These are phyloP conservation scores for Ceratobasidium sp. DNA, from an alignment of 1,284 basidiomycete species.

Conservation along the genomic window DNA sequence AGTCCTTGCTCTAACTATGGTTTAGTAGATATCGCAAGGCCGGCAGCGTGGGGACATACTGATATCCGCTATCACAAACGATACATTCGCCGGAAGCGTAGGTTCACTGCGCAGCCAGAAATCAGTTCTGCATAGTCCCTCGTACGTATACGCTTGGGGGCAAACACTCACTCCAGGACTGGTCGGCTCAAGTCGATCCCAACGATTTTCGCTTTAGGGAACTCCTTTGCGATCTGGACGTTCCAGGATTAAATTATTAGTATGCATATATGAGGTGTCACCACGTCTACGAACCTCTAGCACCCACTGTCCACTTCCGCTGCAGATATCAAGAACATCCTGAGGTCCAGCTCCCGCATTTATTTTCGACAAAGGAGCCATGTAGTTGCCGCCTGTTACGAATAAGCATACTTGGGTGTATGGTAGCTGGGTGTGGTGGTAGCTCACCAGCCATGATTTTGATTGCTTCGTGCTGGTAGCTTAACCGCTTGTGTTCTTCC, in stretches of 20 bases:
- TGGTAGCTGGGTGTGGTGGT: too few species aligned
- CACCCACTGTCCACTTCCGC: constrained; percentile 40
- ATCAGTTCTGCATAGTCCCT: background rate
- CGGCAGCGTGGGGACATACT: background rate
- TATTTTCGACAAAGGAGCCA: constrained; percentile 6
- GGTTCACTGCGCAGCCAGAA: background rate
- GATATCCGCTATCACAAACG: constrained; percentile 32
- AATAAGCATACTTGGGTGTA: background rate
- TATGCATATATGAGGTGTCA: background rate
- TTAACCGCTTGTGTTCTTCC: constrained; percentile 28
- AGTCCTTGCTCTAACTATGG: background rate
- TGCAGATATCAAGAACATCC: constrained; percentile 27
- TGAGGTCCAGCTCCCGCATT: constrained; percentile 25
- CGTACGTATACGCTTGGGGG: too few species aligned
- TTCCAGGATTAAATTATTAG: background rate
- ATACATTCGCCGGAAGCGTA: constrained; percentile 4
- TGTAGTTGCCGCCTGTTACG: constrained; percentile 21
- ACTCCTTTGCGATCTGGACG: constrained; percentile 21
- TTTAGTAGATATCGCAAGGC: background rate
- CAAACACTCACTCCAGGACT: background rate
- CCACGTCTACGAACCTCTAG: background rate
- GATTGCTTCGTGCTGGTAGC: constrained; percentile 37
- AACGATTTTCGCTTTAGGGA: constrained; percentile 24
- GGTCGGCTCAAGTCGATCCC: constrained; percentile 31
- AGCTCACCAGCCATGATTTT: constrained; percentile 19